These are phyloP conservation scores for Dipodascus geniculatus DNA, from an alignment of 805 yeast genomes.

Conservation along the genomic window DNA sequence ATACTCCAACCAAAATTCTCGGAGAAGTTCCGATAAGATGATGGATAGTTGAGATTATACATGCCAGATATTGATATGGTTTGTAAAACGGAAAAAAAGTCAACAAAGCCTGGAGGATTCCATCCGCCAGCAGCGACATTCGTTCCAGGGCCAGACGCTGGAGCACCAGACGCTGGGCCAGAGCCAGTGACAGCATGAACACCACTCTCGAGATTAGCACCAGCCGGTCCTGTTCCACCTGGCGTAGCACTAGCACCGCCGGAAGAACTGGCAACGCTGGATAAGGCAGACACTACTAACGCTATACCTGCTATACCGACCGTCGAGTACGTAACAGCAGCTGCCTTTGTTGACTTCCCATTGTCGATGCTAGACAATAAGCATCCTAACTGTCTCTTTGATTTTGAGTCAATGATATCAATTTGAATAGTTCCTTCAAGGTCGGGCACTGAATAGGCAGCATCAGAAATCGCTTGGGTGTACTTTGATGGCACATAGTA, in stretches of 20 bases:
- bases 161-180: not conserved
- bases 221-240: constrained; percentile 7
- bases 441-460: constrained; percentile 26
- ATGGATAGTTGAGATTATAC: constrained; percentile 23
- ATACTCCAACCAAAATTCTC: constrained; percentile 25
- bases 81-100: constrained; percentile 22
- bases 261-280: constrained; percentile 11
- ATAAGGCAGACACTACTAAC: constrained; percentile 13
- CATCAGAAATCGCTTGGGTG: constrained; percentile 16
- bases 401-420: constrained; percentile 11
- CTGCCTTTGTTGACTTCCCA: constrained; percentile 22
- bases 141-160: constrained; percentile 1
- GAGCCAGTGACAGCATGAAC: constrained; percentile 5
- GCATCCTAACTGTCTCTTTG: constrained; percentile 18
- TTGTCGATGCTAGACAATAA: constrained; percentile 19
- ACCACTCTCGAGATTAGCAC: constrained; percentile 2
- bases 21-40: constrained; percentile 21
- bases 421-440: constrained; percentile 23
- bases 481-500: constrained; percentile 21
- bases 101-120: constrained; percentile 20
- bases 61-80: constrained; percentile 23
- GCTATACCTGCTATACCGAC: constrained; percentile 23
- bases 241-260: constrained; percentile 1
- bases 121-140: constrained; percentile 9
- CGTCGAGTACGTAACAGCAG: constrained; percentile 19